Conservation (phyloP, 2,329 filamentous ascomycete species). For the Claviceps digitariae region DNA sequence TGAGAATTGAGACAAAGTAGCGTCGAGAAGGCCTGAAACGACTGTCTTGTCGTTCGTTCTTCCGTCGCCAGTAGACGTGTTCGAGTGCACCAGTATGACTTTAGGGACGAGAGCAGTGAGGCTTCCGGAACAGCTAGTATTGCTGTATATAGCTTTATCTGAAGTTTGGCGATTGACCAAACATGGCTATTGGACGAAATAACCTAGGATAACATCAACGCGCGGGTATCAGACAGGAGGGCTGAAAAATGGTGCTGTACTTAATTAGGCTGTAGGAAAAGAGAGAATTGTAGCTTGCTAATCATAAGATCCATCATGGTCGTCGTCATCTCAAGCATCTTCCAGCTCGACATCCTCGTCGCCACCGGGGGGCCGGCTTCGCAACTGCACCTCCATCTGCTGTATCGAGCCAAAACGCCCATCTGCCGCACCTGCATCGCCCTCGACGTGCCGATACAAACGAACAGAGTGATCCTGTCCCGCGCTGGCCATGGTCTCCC, state of each 20-base stretch:
- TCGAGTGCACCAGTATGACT: not conserved
- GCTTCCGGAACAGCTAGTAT: not conserved
- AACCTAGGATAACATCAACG: not conserved
- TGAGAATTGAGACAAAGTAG: not conserved
- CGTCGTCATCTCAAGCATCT: conserved; percentile 2
- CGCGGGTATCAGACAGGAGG: not conserved
- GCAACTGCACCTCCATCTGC: conserved; percentile 2
- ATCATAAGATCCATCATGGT: not conserved
- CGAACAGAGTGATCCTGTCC: conserved; percentile 41
- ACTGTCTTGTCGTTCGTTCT: not conserved
- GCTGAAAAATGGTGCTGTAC: not conserved
- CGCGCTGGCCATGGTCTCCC: conserved; percentile 41
- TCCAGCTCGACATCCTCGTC: conserved; percentile 5
- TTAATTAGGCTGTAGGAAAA: not conserved
- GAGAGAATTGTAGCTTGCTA: not conserved
- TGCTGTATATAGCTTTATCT: not conserved
- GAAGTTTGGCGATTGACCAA: not conserved
- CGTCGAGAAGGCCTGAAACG: not conserved
- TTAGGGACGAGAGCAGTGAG: not conserved
- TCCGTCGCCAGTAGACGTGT: not conserved
- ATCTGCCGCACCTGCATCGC: not conserved
- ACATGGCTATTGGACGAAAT: not conserved
- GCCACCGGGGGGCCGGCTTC: conserved; percentile 1
- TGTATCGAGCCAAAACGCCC: not conserved
- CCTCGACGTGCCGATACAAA: conserved; percentile 28